These are phyloP conservation scores for Hypoxylon crocopeplum DNA, from an alignment of 495 filamentous ascomycete species.

Conservation along the genomic window DNA sequence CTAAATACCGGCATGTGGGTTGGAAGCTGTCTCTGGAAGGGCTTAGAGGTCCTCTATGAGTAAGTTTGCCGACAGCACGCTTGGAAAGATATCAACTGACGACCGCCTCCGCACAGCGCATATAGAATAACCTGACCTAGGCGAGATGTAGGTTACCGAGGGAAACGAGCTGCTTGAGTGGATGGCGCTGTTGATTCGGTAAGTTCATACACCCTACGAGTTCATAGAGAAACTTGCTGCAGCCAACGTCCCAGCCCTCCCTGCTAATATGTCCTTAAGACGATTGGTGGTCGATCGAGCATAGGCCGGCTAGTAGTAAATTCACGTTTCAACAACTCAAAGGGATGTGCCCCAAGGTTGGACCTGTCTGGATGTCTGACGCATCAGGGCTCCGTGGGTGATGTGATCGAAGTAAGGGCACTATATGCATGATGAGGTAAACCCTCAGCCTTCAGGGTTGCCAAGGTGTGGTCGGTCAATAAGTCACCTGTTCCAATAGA, in stretches of 20 bases:
- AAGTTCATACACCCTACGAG: too few relatives aligned
- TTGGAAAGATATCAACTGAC: background rate
- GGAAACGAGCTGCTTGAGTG: too few relatives aligned
- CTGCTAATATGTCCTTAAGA: too few relatives aligned
- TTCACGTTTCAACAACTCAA: too few relatives aligned
- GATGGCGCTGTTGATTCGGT: too few relatives aligned
- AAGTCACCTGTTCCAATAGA: background rate
- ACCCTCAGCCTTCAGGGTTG: background rate
- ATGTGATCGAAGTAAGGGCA: too few relatives aligned
- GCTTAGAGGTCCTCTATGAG: constrained; percentile 56
- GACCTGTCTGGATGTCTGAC: too few relatives aligned
- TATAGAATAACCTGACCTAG: constrained; percentile 30
- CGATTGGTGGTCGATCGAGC: too few relatives aligned
- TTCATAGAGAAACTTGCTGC: too few relatives aligned
- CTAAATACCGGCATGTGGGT: constrained; percentile 69
- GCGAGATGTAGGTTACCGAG: background rate
- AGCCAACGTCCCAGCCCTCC: too few relatives aligned
- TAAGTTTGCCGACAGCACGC: constrained; percentile 18
- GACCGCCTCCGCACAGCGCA: constrained; percentile 14
- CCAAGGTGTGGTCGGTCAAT: constrained; percentile 9
- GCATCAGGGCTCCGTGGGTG: background rate
- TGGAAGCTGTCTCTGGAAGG: constrained; percentile 63
- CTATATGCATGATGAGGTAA: constrained; percentile 29
- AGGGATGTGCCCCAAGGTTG: too few relatives aligned
- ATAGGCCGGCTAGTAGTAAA: too few relatives aligned